Conservation (phyloP, 225 moss, liverwort and hornwort genomes). For the Antitrichia curtipendula region DNA sequence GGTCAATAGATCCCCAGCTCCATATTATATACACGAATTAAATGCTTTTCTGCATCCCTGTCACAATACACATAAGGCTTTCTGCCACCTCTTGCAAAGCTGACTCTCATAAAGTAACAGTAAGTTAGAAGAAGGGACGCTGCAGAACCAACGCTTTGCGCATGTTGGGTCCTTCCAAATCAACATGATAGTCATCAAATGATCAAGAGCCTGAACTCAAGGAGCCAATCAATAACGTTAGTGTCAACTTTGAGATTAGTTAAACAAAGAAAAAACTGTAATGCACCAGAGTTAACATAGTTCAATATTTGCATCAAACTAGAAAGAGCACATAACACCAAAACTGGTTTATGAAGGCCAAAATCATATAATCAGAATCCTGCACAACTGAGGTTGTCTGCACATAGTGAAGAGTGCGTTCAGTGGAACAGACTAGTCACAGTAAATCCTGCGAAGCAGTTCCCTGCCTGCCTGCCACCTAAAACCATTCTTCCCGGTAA, state of each 20-base stretch:
- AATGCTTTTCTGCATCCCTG: neutral
- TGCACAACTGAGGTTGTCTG: neutral
- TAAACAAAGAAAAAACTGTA: too few species aligned
- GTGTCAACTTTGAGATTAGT: neutral
- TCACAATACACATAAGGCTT: neutral
- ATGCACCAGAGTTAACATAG: neutral
- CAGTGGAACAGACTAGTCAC: neutral
- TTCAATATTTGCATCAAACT: neutral
- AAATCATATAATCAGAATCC: neutral
- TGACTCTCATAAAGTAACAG: neutral
- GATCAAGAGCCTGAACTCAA: neutral
- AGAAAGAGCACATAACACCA: neutral
- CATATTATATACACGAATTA: neutral
- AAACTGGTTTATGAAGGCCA: neutral
- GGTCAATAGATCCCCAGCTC: neutral
- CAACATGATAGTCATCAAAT: neutral
- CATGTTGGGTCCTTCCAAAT: neutral
- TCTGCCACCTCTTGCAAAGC: neutral
- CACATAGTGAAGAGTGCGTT: neutral
- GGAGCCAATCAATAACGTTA: neutral
- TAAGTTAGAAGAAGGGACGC: neutral
- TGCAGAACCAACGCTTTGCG: neutral
- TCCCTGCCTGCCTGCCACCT: neutral
- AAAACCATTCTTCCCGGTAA: neutral
- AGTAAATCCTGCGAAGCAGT: neutral